Evolutionary conservation across 257 asterid species (phyloP), one percentile per base, ranked within the genome.

Genomic region (Capsicum rhomboideum): DNA sequence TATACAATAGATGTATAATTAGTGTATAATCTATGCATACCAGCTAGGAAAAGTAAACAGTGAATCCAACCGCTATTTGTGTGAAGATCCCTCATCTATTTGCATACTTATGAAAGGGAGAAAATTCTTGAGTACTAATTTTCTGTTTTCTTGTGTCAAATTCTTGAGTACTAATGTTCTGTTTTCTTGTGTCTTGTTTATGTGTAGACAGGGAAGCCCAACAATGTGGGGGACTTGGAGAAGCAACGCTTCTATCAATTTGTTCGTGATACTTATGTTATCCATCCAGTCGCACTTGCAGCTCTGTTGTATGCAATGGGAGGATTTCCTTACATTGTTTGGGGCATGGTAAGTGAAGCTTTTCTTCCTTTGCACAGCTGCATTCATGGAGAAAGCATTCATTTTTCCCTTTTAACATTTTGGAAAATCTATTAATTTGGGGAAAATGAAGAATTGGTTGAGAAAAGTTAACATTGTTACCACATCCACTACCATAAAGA

Each of bases 151-250:
- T n/a, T n/a, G n/a, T n/a, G n/a, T n/a, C n/a, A 16, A 44, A 14
- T 37, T 59, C 12, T 72, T 8, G 49, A 44, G 20, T 23, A 67
- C 2, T 79, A 8, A 50, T 84, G 26, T 21, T 6, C 1, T 52
- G 2, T 9, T 8, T 68, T 20, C 4, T 50, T 44, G 12, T 71
- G 46, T 17, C 6, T 4, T 83, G 52, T 9, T 28, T 40, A 34
- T 53, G 74, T 82, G 87, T 89, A 92, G 97, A 89, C 92, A 80
- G 97, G 97, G 61, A 79, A 90, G 86, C 86, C 93, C 71, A 90
- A 83, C 84, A 94, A 93, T 86, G 97, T 90, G 82, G 94, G 90
- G 55, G 98, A 94, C 86, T 83, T 94, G 71, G 97, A 93, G 92
- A 90, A 90, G 86, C 98, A 93, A 46, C 89, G 91, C 0, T 94